phyloP scores from a whole-genome alignment of 805 yeast genomes.

The Cyberlindnera euphorbiiphila region DNA sequence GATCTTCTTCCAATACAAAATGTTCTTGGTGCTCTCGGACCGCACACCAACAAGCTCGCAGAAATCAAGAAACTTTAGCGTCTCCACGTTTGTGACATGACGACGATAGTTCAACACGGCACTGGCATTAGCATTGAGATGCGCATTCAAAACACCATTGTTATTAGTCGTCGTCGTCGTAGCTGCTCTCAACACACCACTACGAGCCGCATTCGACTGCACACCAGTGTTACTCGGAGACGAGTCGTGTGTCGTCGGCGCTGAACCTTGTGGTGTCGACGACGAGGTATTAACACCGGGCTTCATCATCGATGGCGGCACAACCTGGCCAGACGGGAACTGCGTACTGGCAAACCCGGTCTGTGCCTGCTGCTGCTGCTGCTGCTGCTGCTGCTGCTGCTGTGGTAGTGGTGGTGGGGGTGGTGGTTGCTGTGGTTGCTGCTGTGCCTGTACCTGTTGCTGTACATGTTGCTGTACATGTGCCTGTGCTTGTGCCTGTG shows the following conservation, averaged over 20 bases:
- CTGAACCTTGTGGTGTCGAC: too few relatives aligned
- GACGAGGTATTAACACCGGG: too few relatives aligned
- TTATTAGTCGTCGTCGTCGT: conserved; percentile 22
- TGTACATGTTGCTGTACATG: conserved; percentile 11
- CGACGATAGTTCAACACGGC: conserved; percentile 30
- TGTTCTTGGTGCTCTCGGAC: conserved; percentile 39
- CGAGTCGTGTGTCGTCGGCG: too few relatives aligned
- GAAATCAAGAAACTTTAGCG: conserved; percentile 46
- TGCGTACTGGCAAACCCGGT: too few relatives aligned
- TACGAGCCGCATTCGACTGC: background rate
- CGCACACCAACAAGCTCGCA: conserved; percentile 43
- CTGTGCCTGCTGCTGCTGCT: too few relatives aligned
- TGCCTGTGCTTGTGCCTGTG: conserved; percentile 14
- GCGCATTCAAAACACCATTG: conserved; percentile 3
- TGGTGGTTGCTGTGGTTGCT: conserved; percentile 9
- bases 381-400: too few relatives aligned
- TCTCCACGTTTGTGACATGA: conserved; percentile 46
- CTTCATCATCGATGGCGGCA: background rate
- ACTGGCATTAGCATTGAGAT: conserved; percentile 3
- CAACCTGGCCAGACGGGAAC: too few relatives aligned
- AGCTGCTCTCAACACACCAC: too few relatives aligned
- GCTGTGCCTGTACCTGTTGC: conserved; percentile 9
- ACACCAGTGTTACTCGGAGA: too few relatives aligned
- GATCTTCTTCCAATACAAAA: conserved; percentile 48
- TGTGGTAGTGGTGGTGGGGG: conserved; percentile 4